These are phyloP conservation scores for Lachnellula subtilissima DNA, from an alignment of 2,329 filamentous ascomycete genomes.

Conservation along the genomic window DNA sequence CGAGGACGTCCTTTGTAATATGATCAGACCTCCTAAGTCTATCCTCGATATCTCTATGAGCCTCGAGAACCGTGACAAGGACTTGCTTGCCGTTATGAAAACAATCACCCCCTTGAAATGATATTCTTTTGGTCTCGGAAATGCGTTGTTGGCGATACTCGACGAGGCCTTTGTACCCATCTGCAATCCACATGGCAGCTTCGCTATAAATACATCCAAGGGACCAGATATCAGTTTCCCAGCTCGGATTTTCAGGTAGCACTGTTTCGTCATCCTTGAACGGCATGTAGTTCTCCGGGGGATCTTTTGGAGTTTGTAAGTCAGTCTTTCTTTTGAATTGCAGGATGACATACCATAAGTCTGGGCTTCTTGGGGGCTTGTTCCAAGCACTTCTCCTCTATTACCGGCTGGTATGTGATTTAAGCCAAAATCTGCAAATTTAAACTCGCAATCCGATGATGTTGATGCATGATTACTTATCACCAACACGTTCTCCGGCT, in stretches of 20 bases:
- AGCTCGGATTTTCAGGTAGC: background rate
- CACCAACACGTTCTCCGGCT: constrained; percentile 31
- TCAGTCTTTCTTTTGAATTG: background rate
- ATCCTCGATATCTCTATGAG: constrained; percentile 23
- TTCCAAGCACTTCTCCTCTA: too few species aligned
- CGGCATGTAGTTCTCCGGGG: constrained; percentile 29
- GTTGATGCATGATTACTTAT: constrained; percentile 17
- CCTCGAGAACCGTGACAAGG: constrained; percentile 19
- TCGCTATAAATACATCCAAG: constrained; percentile 33
- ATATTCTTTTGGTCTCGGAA: constrained; percentile 6
- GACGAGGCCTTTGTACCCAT: constrained; percentile 20
- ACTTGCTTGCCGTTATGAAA: constrained; percentile 27
- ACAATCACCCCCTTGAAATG: constrained; percentile 11
- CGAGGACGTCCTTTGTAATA: constrained; percentile 24
- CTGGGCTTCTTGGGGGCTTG: background rate
- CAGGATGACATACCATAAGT: constrained; percentile 17
- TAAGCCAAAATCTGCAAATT: constrained; percentile 31
- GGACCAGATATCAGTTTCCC: constrained; percentile 32
- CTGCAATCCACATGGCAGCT: constrained; percentile 27
- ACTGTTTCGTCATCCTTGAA: constrained; percentile 3
- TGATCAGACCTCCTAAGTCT: constrained; percentile 23
- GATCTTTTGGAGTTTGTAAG: constrained; percentile 14
- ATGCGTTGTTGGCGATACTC: constrained; percentile 16
- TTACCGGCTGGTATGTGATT: constrained; percentile 5
- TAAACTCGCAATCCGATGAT: constrained; percentile 28